Evolutionary conservation across 176 grass and related monocot genomes (phyloP).

Genomic region (Dendrocalamus sinicus): DNA sequence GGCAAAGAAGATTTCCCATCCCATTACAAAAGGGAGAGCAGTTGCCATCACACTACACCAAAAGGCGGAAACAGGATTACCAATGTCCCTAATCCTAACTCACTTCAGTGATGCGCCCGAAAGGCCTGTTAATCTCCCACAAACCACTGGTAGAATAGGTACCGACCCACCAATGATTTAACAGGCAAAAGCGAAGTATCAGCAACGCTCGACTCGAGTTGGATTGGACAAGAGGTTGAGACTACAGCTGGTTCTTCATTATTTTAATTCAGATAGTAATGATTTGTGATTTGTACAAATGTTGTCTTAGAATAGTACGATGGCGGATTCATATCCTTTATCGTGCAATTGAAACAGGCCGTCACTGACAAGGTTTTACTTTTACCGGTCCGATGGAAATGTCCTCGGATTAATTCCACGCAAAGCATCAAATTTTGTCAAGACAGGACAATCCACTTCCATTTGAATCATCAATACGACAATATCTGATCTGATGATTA

Average conservation of each 20-base stretch:
- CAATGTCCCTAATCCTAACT: background rate
- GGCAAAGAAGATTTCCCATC: constrained; percentile 24
- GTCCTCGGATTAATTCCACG: background rate
- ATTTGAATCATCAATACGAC: background rate
- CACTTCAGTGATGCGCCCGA: background rate
- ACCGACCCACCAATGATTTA: constrained; percentile 1
- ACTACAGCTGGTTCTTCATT: background rate
- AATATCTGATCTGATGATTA: background rate
- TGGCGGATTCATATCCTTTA: background rate
- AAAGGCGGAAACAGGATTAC: background rate
- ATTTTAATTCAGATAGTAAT: background rate
- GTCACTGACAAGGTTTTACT: background rate
- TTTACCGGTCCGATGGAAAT: background rate
- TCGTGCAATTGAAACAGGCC: background rate
- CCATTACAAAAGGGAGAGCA: constrained; percentile 39
- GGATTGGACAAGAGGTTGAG: background rate
- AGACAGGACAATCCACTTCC: background rate
- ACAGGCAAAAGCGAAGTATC: constrained; percentile 10
- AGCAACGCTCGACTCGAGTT: background rate
- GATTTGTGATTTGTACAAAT: background rate
- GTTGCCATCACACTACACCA: constrained; percentile 32
- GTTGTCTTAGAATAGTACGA: background rate
- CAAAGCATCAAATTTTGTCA: background rate
- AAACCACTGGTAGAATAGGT: background rate
- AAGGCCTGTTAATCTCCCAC: background rate